Base-by-base conservation (phyloP, 257 asterid genomes). In the Marsdenia floribunda region DNA sequence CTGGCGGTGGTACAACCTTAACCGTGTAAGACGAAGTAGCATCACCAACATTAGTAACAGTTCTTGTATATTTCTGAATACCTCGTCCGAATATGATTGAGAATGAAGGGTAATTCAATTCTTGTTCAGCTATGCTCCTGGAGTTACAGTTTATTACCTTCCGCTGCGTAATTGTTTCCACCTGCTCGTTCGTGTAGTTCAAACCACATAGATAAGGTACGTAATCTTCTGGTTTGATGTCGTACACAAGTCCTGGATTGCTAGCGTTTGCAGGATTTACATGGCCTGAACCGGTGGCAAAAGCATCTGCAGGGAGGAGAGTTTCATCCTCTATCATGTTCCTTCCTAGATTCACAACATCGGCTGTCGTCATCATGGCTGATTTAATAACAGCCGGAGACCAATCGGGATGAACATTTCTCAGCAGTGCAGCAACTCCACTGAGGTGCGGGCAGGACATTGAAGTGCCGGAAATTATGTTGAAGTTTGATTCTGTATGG, bases 371-470 rank as follows among this genome's bases (percentile, higher is more conserved):
- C 83, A 80, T 80, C 46, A 79, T 79, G 0, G 83, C 80, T 5
- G 83, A 79, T 46, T 75, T 79, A 64, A 79, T 79, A 24, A 77
- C 77, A 26, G 72, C 80, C 0, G 83, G 83, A 6, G 83, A 80
- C 83, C 83, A 80, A 49, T 71, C 22, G 1, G 80, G 78, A 76
- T 80, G 78, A 22, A 72, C 58, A 22, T 72, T 80, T 72, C 46
- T 80, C 6, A 80, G 71, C 71, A 80, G 57, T 24, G 83, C 80
- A 10, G 83, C 80, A 40, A 80, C 58, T 21, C 80, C 83, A 55
- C 80, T 77, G 11, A 80, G 77, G 47, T 80, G 83, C 16, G 83
- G 83, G 59, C 83, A 80, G 3, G 83, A 5, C 83, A 80, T 80
- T 19, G 83, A 80, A 3, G 83, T 80, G 6, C 83, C 83, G 0